phyloP scores from a whole-genome alignment of 1,139 yeast genomes.

The Hanseniaspora sp. region DNA sequence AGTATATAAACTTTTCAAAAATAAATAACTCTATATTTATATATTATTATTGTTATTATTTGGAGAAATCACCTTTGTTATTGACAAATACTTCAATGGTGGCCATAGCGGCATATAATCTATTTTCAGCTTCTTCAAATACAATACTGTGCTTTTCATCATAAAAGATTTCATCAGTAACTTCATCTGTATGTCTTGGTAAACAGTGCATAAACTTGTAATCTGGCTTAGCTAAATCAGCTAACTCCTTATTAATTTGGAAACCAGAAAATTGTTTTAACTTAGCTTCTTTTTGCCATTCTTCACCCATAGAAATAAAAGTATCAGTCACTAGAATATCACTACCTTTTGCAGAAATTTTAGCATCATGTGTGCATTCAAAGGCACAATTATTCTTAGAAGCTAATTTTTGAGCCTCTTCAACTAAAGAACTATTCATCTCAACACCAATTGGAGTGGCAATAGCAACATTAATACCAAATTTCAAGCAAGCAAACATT shows the following conservation, averaged over 20 bases:
- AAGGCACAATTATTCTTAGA: constrained; percentile 44
- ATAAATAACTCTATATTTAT: no score
- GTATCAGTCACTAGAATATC: constrained; percentile 91
- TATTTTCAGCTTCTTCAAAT: constrained; percentile 89
- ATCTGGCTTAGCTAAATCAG: constrained; percentile 45
- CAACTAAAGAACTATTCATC: constrained; percentile 47
- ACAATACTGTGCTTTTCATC: constrained; percentile 64
- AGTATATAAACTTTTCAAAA: no score
- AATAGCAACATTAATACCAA: constrained; percentile 71
- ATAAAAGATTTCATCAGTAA: constrained; percentile 83
- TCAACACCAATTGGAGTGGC: constrained; percentile 72
- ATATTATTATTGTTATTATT: no score
- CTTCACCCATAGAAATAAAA: constrained; percentile 97
- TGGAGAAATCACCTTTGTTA: constrained; percentile 53
- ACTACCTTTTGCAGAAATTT: constrained; percentile 58
- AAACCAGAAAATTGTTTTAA: constrained; percentile 74
- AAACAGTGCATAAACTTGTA: constrained; percentile 96
- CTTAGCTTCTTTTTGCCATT: constrained; percentile 58
- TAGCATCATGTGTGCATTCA: constrained; percentile 62
- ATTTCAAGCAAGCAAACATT: constrained; percentile 77
- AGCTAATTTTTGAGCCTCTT: constrained; percentile 46
- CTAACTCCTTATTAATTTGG: constrained; percentile 65
- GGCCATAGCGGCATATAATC: constrained; percentile 92
- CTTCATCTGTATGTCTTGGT: constrained; percentile 92
- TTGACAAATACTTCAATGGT: constrained; percentile 80